Percentiles rank a stretch among this genome's conserved stretches.
Evolutionary conservation across 495 filamentous ascomycete species (phyloP).

Genomic region (Aspergillus nanangensis): DNA sequence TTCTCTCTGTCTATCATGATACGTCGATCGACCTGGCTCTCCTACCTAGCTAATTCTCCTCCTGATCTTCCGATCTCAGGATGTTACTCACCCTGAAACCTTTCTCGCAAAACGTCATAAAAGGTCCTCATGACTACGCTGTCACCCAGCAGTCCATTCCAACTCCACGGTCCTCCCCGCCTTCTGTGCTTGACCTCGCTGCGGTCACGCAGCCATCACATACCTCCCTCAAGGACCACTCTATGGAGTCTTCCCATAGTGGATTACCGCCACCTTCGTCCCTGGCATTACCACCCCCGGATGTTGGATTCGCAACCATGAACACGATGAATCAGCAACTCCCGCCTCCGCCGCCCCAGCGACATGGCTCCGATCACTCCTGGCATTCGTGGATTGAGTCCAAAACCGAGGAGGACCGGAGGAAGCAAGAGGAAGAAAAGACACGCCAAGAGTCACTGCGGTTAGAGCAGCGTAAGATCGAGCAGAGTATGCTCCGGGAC

Average conservation of each 20-base stretch:
- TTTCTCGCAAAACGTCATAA: constrained; percentile 33
- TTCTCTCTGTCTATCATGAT: neutral
- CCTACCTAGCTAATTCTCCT: constrained; percentile 1
- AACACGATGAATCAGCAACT: constrained; percentile 41
- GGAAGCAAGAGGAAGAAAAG: constrained; percentile 83
- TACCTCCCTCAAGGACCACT: too few relatives aligned
- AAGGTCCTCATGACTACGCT: constrained; percentile 37
- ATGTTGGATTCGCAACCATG: constrained; percentile 31
- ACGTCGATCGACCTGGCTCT: neutral
- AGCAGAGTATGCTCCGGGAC: constrained; percentile 79
- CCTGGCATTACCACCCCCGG: constrained; percentile 31
- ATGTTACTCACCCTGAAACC: constrained; percentile 44
- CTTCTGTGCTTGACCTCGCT: too few relatives aligned
- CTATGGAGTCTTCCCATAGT: constrained; percentile 36
- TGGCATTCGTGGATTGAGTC: constrained; percentile 79
- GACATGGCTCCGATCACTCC: constrained; percentile 71
- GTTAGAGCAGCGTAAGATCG: constrained; percentile 77
- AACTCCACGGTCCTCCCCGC: constrained; percentile 27
- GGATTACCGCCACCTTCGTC: constrained; percentile 35
- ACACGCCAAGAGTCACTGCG: constrained; percentile 73
- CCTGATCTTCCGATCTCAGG: constrained; percentile 1
- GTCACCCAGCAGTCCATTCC: constrained; percentile 26
- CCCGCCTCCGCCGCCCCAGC: constrained; percentile 66
- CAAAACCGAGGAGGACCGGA: constrained; percentile 79
- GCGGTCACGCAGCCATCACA: constrained; percentile 3